Base-by-base conservation (phyloP, 768 basidiomycete genomes). In the Chiua virens region DNA sequence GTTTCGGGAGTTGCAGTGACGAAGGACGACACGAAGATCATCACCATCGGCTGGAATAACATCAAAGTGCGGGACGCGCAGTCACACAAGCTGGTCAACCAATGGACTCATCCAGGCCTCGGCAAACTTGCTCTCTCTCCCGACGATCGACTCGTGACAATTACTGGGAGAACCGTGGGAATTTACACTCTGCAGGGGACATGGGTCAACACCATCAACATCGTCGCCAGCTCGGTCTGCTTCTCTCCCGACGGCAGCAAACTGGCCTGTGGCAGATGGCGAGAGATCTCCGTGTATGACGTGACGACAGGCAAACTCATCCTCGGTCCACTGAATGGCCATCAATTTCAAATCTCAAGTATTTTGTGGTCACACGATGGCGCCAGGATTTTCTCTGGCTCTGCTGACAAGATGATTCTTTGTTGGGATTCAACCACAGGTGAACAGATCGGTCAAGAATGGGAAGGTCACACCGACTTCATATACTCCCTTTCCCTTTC, bases 391-490 rank as follows among this genome's bases (percentile, higher is more conserved):
- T 57, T 51, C 42, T 44, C 54, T 18, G 20, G 36, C 2, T 49
- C 44, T 0, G 0, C 0, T 4, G 14, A 47, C 21, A 3, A 47
- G n/a, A 41, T 46, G 0, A 57, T 54, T 37, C 34, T 35, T 5
- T 52, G 47, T 8, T 57, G 52, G 59, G n/a, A 49, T 11, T 11
- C 25, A 4, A 36, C 1, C 8, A 30, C 1, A 38, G 25, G 25
- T 5, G 5, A 27, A 8, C 25, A 13, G 14, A 21, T 62, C 3
- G 52, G 48, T 45, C 17, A 22, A 1, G 52, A 43, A 1, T 56
- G 60, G 60, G 14, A 3, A 52, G 25, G 63, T 18, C 60, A 69
- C 34, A 48, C 61, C 1, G 27, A 50, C 10, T 0, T 0, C 0
- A n/a, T 60, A n/a, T 0, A 1, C 8, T 30, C 28, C 28, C 25